Evolutionary conservation across 2,329 filamentous ascomycete genomes (phyloP), one percentile per base, ranked within the genome.

Genomic region (Macrophomina tecta): DNA sequence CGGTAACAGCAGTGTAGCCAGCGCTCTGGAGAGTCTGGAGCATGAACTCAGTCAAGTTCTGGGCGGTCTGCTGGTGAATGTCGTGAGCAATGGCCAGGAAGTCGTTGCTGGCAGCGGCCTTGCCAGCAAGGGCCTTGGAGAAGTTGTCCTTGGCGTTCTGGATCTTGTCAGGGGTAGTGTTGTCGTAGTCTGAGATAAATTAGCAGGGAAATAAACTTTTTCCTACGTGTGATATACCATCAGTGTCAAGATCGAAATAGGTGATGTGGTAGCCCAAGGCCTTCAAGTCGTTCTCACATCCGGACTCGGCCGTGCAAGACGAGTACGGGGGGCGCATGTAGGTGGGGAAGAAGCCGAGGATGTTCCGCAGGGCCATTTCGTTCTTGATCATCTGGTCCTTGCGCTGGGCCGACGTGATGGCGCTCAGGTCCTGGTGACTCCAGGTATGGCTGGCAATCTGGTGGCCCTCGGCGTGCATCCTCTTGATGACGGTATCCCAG

Each of bases 361-460:
- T 83, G 75, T 86, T 86, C 69, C 81, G 80, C 51, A 87, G 74
- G 42, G 85, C 84, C 80, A 85, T 85, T 74, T 86, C 84, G 72
- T 84, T 84, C 74, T 84, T 84, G 69, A 77, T 72, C 77, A 87
- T 84, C 70, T 81, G 83, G 51, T 84, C 77, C 67, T 80, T 78
- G 69, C 83, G 81, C 68, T 81, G 77, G 3, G 73, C 72, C 14
- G 79, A 73, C 14, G 79, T 79, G 55, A 85, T 71, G n/a, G 77
- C 76, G 69, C 78, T 81, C 66, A 85, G 72, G 66, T 83, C 81
- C 66, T 82, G 77, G 70, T 87, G 84, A 3, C 82, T 83, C 84
- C 84, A 86, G 9, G 84, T 86, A 73, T 86, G 87, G 14, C 82
- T 85, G 67, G 84, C 87, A 68, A 90, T 79, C 74, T 90, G 87